These are phyloP conservation scores for Cylindrotheca fusiformis DNA, from an alignment of 108 stramenopile genomes.

Conservation along the genomic window DNA sequence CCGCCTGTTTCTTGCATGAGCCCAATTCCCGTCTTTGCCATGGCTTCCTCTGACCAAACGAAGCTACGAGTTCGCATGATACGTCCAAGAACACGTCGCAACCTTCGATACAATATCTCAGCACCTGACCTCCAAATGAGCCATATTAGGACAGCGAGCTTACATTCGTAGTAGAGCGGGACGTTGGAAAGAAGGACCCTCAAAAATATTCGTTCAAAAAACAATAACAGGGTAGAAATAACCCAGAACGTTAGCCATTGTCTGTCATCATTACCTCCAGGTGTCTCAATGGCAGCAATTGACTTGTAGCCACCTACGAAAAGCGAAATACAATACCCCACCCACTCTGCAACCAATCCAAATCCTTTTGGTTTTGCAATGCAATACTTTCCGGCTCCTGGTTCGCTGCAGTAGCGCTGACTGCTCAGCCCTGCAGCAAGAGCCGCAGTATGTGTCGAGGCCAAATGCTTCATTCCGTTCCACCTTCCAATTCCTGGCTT, in stretches of 20 bases:
- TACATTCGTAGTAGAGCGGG: constrained; percentile 16
- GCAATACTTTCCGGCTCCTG: constrained; percentile 15
- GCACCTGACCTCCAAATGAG: constrained; percentile 14
- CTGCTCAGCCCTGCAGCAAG: constrained; percentile 7
- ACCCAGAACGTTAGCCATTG: constrained; percentile 25
- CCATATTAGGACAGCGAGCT: constrained; percentile 11
- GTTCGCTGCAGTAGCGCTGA: constrained; percentile 9
- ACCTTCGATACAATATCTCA: constrained; percentile 1
- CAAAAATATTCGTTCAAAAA: constrained; percentile 2
- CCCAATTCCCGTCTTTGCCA: neutral
- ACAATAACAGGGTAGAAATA: constrained; percentile 5
- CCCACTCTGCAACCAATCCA: constrained; percentile 7
- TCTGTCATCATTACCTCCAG: constrained; percentile 20
- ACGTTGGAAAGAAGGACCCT: constrained; percentile 17
- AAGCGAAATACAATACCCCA: constrained; percentile 3
- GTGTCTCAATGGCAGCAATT: constrained; percentile 16
- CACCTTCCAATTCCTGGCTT: constrained; percentile 19
- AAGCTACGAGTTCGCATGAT: neutral
- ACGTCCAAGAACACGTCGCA: constrained; percentile 3
- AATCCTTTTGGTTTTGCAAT: constrained; percentile 17
- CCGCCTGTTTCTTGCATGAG: constrained; percentile 11
- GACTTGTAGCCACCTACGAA: constrained; percentile 17
- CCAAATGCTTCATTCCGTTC: constrained; percentile 12
- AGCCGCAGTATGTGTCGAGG: constrained; percentile 8
- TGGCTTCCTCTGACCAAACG: constrained; percentile 1